Conservation (phyloP, 2,329 filamentous ascomycete genomes). For the Coleophoma crateriformis region DNA sequence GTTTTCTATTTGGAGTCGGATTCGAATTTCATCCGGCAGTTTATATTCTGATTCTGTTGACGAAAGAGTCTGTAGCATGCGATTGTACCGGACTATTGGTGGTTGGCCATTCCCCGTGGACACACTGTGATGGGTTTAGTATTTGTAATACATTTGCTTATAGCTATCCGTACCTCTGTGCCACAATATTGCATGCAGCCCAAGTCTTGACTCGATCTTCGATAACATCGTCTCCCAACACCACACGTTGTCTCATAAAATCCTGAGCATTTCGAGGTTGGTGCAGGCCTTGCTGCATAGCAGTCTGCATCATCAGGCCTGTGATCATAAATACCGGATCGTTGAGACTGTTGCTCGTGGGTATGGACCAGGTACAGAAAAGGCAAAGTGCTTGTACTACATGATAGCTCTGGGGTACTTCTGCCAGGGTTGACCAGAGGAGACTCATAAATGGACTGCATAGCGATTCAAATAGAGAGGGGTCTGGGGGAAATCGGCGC, state of each 20-base stretch:
- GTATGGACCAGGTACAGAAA: constrained; percentile 24
- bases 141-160: constrained; percentile 50
- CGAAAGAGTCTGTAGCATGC: constrained; percentile 37
- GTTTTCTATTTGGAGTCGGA: constrained; percentile 47
- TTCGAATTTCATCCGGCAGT: constrained; percentile 44
- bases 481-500: constrained; percentile 50
- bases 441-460: constrained; percentile 9
- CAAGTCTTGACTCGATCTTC: constrained; percentile 52
- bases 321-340: constrained; percentile 21
- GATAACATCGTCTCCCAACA: constrained; percentile 30
- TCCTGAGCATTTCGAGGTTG: constrained; percentile 15
- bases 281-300: constrained; percentile 22
- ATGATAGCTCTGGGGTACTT: constrained; percentile 13
- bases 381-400: constrained; percentile 20
- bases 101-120: constrained; percentile 66
- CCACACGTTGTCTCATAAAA: constrained; percentile 11
- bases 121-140: constrained; percentile 31
- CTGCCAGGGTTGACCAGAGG: constrained; percentile 14
- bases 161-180: constrained; percentile 57
- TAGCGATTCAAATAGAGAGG: constrained; percentile 36
- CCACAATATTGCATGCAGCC: constrained; percentile 63
- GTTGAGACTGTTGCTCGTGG: constrained; percentile 14
- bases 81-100: constrained; percentile 55
- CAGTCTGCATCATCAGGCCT: constrained; percentile 23
- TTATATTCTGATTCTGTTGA: constrained; percentile 36